Evolutionary conservation across 2,329 filamentous ascomycete species (phyloP).

Genomic region (Sporothrix sp.): DNA sequence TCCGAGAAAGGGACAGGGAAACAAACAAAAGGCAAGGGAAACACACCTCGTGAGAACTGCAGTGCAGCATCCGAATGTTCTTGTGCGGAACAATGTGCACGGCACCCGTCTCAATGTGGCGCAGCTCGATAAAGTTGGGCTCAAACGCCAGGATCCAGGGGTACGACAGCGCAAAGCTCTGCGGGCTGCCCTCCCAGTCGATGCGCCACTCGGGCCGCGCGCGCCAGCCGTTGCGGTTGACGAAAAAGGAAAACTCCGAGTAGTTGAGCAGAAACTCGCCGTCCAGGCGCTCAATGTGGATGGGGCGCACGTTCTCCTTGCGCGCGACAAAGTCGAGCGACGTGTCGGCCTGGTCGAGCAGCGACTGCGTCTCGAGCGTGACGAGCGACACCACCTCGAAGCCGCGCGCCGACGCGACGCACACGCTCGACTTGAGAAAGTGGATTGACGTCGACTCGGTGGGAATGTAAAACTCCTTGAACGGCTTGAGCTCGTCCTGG

Average conservation of each 20-base stretch:
- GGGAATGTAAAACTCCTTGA: constrained; percentile 98
- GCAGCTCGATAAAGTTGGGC: constrained; percentile 91
- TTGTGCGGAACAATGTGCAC: constrained; percentile 94
- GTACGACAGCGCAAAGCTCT: constrained; percentile 87
- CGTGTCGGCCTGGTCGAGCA: constrained; percentile 95
- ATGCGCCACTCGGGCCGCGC: constrained; percentile 94
- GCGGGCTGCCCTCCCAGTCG: constrained; percentile 90
- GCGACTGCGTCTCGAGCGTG: constrained; percentile 93
- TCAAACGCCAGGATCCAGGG: constrained; percentile 97
- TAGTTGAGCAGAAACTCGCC: constrained; percentile 98
- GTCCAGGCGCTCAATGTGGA: constrained; percentile 94
- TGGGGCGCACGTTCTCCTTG: constrained; percentile 86
- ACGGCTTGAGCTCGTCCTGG: constrained; percentile 90
- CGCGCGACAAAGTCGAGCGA: constrained; percentile 93
- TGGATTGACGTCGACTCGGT: constrained; percentile 97
- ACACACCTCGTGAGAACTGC: constrained; percentile 88
- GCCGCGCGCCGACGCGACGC: constrained; percentile 87
- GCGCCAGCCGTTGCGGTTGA: constrained; percentile 96
- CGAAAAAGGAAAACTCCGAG: constrained; percentile 97
- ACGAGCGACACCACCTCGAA: constrained; percentile 96
- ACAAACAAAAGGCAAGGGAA: not conserved
- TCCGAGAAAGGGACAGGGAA: not conserved
- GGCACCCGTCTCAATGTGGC: constrained; percentile 87
- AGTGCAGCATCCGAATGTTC: constrained; percentile 96
- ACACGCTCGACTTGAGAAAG: constrained; percentile 92